Conservation (phyloP, 805 yeast species). For the Kodamaea kakaduensis region DNA sequence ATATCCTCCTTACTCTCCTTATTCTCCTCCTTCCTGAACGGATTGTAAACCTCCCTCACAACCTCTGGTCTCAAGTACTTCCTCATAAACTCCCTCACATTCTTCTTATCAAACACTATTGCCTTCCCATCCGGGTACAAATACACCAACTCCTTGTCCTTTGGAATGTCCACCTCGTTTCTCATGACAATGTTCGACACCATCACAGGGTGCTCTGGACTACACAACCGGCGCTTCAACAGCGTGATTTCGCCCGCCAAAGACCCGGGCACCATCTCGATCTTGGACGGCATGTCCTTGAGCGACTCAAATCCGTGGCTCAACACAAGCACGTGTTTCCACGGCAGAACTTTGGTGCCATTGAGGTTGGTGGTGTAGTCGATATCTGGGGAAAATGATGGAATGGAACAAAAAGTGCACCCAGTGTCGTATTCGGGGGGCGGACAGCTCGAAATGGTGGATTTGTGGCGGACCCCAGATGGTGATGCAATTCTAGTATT, state of each 20-base stretch:
- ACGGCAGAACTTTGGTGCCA: conserved; percentile 45
- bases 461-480: too few species aligned
- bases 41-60: conserved; percentile 21
- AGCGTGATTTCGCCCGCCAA: conserved; percentile 38
- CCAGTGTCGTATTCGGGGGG: conserved; percentile 53
- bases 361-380: conserved; percentile 37
- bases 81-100: conserved; percentile 36
- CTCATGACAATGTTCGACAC: conserved; percentile 43
- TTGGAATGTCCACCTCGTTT: conserved; percentile 3
- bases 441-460: conserved; percentile 48
- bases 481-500: too few species aligned
- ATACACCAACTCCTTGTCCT: conserved; percentile 29
- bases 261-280: conserved; percentile 46
- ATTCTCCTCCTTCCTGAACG: conserved; percentile 12
- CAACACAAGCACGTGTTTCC: conserved; percentile 55
- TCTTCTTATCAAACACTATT: conserved; percentile 31
- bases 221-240: conserved; percentile 28
- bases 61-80: conserved; percentile 37
- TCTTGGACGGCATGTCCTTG: conserved; percentile 44
- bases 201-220: conserved; percentile 48
- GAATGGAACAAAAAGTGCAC: conserved; percentile 50
- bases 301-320: conserved; percentile 40
- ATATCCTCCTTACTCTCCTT: background rate
- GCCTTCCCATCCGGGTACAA: conserved; percentile 53
- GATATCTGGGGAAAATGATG: conserved; percentile 41